A percentile compares a stretch with the other conserved stretches of the same genome.
These are phyloP conservation scores for Trichothecium sympodiale DNA, from an alignment of 2,329 filamentous ascomycete genomes.

Conservation along the genomic window DNA sequence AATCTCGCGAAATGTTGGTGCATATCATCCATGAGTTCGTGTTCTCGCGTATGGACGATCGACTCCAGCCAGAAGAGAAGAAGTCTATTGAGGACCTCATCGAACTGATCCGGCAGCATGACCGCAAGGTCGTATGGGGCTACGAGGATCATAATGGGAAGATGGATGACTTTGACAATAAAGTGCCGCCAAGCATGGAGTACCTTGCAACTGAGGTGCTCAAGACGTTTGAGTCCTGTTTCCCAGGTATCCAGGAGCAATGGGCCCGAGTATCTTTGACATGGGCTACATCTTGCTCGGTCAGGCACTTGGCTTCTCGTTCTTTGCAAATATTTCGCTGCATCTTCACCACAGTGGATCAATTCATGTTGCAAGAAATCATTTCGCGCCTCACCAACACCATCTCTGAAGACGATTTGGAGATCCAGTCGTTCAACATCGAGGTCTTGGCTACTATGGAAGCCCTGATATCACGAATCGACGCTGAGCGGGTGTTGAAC, in stretches of 20 bases:
- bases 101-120: constrained; percentile 74
- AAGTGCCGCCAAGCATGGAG: constrained; percentile 81
- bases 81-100: constrained; percentile 77
- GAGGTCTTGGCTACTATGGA: constrained; percentile 93
- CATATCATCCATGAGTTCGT: constrained; percentile 95
- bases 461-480: constrained; percentile 77
- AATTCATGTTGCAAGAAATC: constrained; percentile 94
- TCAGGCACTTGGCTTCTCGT: constrained; percentile 85
- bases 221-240: constrained; percentile 72
- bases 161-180: constrained; percentile 60
- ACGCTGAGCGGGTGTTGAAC: constrained; percentile 66
- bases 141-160: constrained; percentile 88
- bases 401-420: constrained; percentile 85
- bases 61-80: constrained; percentile 50
- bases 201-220: constrained; percentile 73
- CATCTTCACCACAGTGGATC: constrained; percentile 81
- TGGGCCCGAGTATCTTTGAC: constrained; percentile 85
- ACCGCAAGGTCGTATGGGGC: constrained; percentile 77
- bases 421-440: constrained; percentile 96
- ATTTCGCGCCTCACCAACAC: constrained; percentile 90
- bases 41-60: constrained; percentile 65
- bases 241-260: constrained; percentile 77
- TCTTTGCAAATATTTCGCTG: constrained; percentile 97
- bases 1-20: constrained; percentile 94
- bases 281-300: constrained; percentile 95